Evolutionary conservation across 148 eudicot genomes (phyloP), one percentile per base, ranked within the genome.

Genomic region (Rhododendron kiyosumense): DNA sequence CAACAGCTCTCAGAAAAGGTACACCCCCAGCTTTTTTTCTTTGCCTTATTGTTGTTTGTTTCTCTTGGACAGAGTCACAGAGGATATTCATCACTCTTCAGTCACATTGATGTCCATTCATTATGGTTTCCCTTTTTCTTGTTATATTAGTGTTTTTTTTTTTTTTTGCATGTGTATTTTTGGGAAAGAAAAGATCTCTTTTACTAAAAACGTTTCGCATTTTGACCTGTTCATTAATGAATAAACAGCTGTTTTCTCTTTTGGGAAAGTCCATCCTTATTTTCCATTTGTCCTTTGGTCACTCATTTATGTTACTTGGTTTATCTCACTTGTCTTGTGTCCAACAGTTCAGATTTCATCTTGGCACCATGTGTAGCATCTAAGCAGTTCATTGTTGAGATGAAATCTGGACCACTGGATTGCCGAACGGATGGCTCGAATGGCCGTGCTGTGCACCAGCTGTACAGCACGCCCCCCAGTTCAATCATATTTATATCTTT

Each of bases 1-100:
- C 84, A 96, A 91, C 92, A 90, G 84, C 52, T 89, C 98, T 85
- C 99, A 97, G 92, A 97, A 97, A 94, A 95, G 99, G 99, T 95
- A 73, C 67, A 43, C 24, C 32, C 74, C 5, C 74, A n/a, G 74
- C 85, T 77, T 46, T 88, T 86, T 87, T 65, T 73, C 43, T 61
- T 48, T 67, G 80, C 76, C 69, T 52, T 26, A 71, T 71, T 87
- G 22, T 71, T 85, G 79, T 15, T 81, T 84, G 77, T 83, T 36
- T 65, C 78, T 83, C 75, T 41, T 85, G 74, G 81, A 45, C 89
- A 93, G 45, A 5, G 45, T 41, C 45, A 41, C 45, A 41, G 96
- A 91, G 94, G 87, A 94, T 91, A 89, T 88, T 92, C 98, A 92
- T 89, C 87, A 17, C 15, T 41, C 14, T 41, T 4, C 73, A 59